Evolutionary conservation across 495 filamentous ascomycete species (phyloP), one percentile per base, ranked within the genome.

Genomic region (Coniosporium apollinis): DNA sequence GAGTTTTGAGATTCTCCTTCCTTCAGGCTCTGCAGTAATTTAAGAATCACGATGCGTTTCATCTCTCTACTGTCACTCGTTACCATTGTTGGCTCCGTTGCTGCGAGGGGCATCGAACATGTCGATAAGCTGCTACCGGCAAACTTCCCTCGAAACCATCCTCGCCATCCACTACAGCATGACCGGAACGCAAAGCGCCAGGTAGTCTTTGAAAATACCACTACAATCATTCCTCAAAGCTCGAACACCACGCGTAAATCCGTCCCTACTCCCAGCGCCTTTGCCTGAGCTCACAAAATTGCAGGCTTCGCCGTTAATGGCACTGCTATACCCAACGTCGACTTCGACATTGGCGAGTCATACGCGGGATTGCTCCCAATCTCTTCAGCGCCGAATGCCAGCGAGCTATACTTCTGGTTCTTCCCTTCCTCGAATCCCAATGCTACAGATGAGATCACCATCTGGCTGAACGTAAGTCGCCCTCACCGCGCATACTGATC

Each of bases 381-480:
- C 35, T 56, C 49, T 16, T 26, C 35, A 9, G 36, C 26, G n/a
- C 26, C 45, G 0, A 52, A 59, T 33, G 36, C 43, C 2, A 42
- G 30, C 25, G 40, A 57, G 42, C 45, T 61, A 8, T 61, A 52
- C 43, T 61, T 61, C 37, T 61, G 57, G 57, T 61, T 51, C 44
- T 61, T 58, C 38, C 57, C 47, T 3, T 45, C 47, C 10, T 24
- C 26, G 24, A 57, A 54, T 22, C 31, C 39, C n/a, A 22, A 33
- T n/a, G 51, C 45, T 8, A 39, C 36, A 1, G 47, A 55, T 28
- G 51, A 55, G 39, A 44, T 55, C 22, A 46, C 51, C 3, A 57
- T 60, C 34, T 60, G 57, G 57, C 35, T 60, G 17, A 60, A 60
- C 28, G n/a, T n/a, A n/a, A n/a, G 49, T 49, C 8, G 39, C 42